phyloP scores from a whole-genome alignment of 306 rosid genomes.

The Prunus campanulata region DNA sequence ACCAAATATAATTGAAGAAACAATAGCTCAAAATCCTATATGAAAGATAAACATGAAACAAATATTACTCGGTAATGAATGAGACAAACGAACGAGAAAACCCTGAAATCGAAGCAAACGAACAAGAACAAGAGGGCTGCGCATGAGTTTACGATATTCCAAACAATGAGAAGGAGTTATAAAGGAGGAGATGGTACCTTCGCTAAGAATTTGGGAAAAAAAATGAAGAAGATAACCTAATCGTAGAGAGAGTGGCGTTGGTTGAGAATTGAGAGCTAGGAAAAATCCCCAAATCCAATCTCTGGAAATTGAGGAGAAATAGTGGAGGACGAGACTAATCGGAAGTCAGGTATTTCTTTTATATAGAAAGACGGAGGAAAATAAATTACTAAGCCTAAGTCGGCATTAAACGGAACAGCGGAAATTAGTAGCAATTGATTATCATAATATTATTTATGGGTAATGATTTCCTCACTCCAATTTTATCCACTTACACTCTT shows the following conservation, averaged over 20 bases:
- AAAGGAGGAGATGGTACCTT: neutral
- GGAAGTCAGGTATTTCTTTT: conserved; percentile 1
- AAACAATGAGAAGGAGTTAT: neutral
- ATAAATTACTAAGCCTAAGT: neutral
- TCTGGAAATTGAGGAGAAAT: conserved; percentile 12
- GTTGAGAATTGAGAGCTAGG: neutral
- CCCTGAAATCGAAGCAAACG: neutral
- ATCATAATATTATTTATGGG: too few relatives aligned
- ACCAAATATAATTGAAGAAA: too few relatives aligned
- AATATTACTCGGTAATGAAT: neutral
- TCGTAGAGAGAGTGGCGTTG: neutral
- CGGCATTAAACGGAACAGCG: neutral
- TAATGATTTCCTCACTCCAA: too few relatives aligned
- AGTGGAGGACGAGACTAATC: conserved; percentile 1
- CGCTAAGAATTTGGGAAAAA: neutral
- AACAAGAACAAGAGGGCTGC: neutral
- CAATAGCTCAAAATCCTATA: neutral
- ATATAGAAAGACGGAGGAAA: neutral
- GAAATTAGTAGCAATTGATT: neutral
- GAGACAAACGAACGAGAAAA: neutral
- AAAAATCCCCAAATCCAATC: conserved; percentile 16
- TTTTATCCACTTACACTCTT: too few relatives aligned
- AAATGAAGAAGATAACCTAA: neutral
- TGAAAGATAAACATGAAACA: neutral
- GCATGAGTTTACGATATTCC: neutral